Evolutionary conservation across 1,284 basidiomycete genomes (phyloP).

Genomic region (Apiotrichum sp.): DNA sequence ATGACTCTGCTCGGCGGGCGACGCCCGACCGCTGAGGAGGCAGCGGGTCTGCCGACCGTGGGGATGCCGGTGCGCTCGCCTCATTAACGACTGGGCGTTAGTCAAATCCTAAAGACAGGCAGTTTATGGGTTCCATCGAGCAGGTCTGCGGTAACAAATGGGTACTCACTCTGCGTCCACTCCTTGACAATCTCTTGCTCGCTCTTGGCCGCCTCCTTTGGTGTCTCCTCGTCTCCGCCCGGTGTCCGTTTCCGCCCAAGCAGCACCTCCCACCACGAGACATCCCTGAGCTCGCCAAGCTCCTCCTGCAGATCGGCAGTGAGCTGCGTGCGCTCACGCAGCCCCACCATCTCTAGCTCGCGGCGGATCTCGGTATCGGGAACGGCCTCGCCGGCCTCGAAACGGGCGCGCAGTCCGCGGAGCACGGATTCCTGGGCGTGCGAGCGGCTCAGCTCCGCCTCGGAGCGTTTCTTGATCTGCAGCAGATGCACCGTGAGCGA

Average conservation of each 20-base stretch:
- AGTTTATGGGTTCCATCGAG: neutral
- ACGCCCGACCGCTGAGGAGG: neutral
- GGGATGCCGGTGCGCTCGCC: neutral
- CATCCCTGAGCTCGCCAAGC: constrained; percentile 25
- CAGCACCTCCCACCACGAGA: constrained; percentile 40
- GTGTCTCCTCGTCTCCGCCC: constrained; percentile 9
- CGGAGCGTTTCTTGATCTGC: constrained; percentile 24
- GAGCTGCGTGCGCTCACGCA: constrained; percentile 30
- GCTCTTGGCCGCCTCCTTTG: constrained; percentile 18
- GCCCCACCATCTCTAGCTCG: constrained; percentile 45
- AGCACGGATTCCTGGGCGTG: constrained; percentile 38
- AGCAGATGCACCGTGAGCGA: constrained; percentile 41
- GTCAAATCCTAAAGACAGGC: neutral
- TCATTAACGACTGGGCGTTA: constrained; percentile 8
- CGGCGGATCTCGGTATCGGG: constrained; percentile 35
- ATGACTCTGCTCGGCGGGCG: constrained; percentile 4
- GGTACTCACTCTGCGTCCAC: constrained; percentile 12
- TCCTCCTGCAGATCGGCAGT: constrained; percentile 9
- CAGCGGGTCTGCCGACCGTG: neutral
- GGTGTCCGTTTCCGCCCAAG: constrained; percentile 28
- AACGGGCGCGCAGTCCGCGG: constrained; percentile 24
- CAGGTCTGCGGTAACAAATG: neutral
- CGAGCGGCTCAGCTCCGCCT: constrained; percentile 25
- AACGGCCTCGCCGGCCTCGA: constrained; percentile 20
- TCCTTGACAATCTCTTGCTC: constrained; percentile 14